These are phyloP conservation scores for Brasilioporus rufonigricans DNA, from an alignment of 768 basidiomycete species.

Conservation along the genomic window DNA sequence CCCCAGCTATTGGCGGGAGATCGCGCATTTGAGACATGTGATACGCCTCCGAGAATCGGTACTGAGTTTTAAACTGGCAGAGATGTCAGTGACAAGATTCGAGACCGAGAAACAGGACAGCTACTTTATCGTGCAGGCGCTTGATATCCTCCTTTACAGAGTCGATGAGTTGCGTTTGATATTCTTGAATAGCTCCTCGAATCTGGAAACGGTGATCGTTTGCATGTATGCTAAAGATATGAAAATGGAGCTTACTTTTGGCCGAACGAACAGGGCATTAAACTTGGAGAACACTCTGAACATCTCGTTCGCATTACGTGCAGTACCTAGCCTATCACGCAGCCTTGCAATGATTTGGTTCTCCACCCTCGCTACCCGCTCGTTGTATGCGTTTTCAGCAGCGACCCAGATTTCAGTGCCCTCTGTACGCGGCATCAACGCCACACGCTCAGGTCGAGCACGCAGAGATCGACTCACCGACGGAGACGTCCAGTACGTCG, in stretches of 20 bases:
- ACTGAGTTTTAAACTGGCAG: constrained; percentile 87
- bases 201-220: constrained; percentile 48
- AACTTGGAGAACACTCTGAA: constrained; percentile 99
- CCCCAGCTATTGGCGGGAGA: constrained; percentile 95
- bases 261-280: constrained; percentile 93
- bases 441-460: background rate
- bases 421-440: constrained; percentile 48
- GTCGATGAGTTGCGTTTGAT: constrained; percentile 97
- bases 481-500: constrained; percentile 91
- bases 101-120: background rate
- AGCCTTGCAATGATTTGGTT: constrained; percentile 97
- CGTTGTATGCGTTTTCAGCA: constrained; percentile 97
- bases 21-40: constrained; percentile 99
- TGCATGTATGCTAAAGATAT: background rate
- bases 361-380: constrained; percentile 94
- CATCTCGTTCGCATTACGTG: constrained; percentile 98
- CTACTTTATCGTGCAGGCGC: constrained; percentile 85
- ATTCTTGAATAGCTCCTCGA: constrained; percentile 97
- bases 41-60: constrained; percentile 92
- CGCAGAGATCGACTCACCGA: constrained; percentile 51
- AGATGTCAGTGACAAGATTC: background rate
- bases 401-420: constrained; percentile 98
- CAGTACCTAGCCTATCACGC: constrained; percentile 89
- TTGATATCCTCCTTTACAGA: constrained; percentile 99
- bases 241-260: constrained; percentile 63